Conservation (phyloP, 805 yeast species). For the Saturnispora sekii region DNA sequence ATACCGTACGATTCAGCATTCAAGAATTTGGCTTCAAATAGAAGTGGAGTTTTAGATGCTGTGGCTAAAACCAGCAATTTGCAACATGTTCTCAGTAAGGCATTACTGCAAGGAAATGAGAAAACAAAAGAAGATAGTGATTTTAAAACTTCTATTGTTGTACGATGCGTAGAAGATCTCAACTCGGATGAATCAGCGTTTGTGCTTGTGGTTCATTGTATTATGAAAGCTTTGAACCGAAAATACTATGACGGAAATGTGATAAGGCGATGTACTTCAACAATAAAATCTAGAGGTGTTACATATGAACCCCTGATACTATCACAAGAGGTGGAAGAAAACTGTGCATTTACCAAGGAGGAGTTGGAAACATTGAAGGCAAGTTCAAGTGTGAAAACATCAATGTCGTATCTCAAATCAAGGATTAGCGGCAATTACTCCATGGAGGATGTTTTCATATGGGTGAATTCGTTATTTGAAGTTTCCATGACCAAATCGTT, state of each 20-base stretch:
- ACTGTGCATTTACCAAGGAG: background rate
- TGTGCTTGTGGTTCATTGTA: constrained; percentile 16
- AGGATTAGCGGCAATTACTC: constrained; percentile 9
- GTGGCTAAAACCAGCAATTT: constrained; percentile 9
- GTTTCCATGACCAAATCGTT: constrained; percentile 15
- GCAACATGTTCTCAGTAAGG: constrained; percentile 9
- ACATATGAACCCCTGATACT: too few relatives aligned
- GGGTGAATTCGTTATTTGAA: constrained; percentile 24
- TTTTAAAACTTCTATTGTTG: background rate
- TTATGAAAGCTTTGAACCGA: constrained; percentile 11
- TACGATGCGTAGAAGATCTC: constrained; percentile 10
- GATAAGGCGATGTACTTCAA: background rate
- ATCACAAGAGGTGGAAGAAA: too few relatives aligned
- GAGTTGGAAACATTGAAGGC: background rate
- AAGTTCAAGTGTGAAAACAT: background rate
- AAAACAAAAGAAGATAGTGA: background rate
- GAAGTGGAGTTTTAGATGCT: background rate
- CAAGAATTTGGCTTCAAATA: background rate
- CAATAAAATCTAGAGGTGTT: background rate
- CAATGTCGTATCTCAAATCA: background rate
- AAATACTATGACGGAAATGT: constrained; percentile 6
- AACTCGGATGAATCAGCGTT: constrained; percentile 21
- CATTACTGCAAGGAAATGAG: background rate
- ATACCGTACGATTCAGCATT: constrained; percentile 7
- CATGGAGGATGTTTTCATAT: constrained; percentile 16